Evolutionary conservation across 768 basidiomycete species (phyloP).

Genomic region (Steccherinum ochraceum): DNA sequence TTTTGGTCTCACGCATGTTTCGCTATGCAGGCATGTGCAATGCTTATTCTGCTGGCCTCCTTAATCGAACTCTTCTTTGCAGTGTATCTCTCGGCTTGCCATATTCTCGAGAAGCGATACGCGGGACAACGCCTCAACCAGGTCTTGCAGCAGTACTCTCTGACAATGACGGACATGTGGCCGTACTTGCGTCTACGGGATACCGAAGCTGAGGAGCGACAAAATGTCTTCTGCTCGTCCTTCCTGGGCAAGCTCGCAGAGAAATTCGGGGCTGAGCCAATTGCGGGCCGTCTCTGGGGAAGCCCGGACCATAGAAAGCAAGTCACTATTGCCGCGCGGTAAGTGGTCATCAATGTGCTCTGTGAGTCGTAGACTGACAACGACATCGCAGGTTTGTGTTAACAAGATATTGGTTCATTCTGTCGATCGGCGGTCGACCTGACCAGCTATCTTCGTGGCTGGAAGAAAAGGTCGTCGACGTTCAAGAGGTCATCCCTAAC

Average conservation of each 20-base stretch:
- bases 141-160: conserved; percentile 32
- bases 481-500: conserved; percentile 42
- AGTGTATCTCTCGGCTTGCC: conserved; percentile 61
- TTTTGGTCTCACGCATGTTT: conserved; percentile 52
- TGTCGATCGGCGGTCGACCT: conserved; percentile 45
- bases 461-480: conserved; percentile 35
- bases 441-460: conserved; percentile 30
- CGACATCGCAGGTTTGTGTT: conserved; percentile 45
- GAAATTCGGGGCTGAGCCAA: conserved; percentile 18
- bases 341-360: conserved; percentile 11
- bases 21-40: conserved; percentile 61
- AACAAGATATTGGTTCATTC: conserved; percentile 55
- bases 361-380: background rate
- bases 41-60: background rate
- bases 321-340: conserved; percentile 52
- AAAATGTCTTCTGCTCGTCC: conserved; percentile 35
- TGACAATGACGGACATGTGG: conserved; percentile 58
- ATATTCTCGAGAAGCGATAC: conserved; percentile 41
- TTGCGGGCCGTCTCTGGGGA: conserved; percentile 48
- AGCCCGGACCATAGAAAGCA: conserved; percentile 57
- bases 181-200: conserved; percentile 56
- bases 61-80: background rate
- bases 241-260: conserved; percentile 40
- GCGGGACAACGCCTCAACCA: conserved; percentile 41
- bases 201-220: conserved; percentile 34